These are phyloP conservation scores for Trichaptum fuscoviolaceum DNA, from an alignment of 768 basidiomycete genomes.

Conservation along the genomic window DNA sequence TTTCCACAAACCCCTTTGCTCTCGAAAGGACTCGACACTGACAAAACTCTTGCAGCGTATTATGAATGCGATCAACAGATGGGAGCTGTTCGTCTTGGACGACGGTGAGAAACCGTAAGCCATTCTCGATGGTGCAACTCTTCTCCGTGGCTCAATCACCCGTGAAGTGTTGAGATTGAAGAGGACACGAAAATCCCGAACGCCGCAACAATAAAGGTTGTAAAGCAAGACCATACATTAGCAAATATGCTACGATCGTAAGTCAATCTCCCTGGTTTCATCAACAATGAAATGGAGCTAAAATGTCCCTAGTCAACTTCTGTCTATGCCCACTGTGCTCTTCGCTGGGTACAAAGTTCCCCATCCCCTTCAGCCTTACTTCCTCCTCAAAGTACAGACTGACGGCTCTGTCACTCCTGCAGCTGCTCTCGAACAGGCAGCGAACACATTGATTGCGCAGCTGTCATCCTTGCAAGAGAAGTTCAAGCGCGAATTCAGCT, in stretches of 20 bases:
- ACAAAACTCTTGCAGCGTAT: slow-evolving; percentile 7
- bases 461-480: slow-evolving; percentile 64
- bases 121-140: slow-evolving; percentile 4
- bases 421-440: slow-evolving; percentile 77
- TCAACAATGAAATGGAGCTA: neutral
- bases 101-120: slow-evolving; percentile 94
- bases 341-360: slow-evolving; percentile 99
- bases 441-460: slow-evolving; percentile 71
- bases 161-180: slow-evolving; percentile 71
- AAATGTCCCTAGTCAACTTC: slow-evolving; percentile 64
- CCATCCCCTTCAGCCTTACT: slow-evolving; percentile 91
- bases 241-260: slow-evolving; percentile 96
- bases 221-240: slow-evolving; percentile 96
- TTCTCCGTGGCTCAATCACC: slow-evolving; percentile 11
- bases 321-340: slow-evolving; percentile 79
- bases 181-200: slow-evolving; percentile 99
- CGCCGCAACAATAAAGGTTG: slow-evolving; percentile 89
- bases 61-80: slow-evolving; percentile 95
- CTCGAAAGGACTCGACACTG: neutral
- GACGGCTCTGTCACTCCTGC: slow-evolving; percentile 83
- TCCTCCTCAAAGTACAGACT: slow-evolving; percentile 93
- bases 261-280: slow-evolving; percentile 28
- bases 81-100: slow-evolving; percentile 85
- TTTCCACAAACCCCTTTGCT: slow-evolving; percentile 12
- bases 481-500: slow-evolving; percentile 79